Percentiles rank a stretch among this genome's conserved stretches.
phyloP scores from a whole-genome alignment of 2,329 filamentous ascomycete genomes.

The Mollisia scopiformis region DNA sequence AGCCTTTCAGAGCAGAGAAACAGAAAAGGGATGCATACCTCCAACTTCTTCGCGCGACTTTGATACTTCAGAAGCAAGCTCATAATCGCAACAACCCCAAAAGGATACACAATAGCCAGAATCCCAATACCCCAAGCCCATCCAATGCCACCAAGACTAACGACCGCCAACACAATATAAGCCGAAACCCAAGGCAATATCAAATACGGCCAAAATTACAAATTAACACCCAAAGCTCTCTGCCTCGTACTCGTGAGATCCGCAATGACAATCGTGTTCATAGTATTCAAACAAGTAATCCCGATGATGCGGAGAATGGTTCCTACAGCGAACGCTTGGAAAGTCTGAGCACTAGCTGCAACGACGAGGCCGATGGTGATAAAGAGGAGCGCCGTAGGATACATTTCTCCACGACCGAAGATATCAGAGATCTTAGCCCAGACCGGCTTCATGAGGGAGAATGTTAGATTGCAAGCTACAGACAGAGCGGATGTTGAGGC shows the following conservation, averaged over 20 bases:
- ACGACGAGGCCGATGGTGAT: neutral
- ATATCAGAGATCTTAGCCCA: neutral
- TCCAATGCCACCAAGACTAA: neutral
- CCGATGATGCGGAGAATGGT: neutral
- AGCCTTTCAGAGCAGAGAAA: no score
- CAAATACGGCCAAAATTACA: neutral
- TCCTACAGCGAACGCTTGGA: neutral
- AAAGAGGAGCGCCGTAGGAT: neutral
- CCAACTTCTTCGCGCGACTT: neutral
- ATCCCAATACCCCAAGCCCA: conserved; percentile 1
- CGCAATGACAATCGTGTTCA: conserved; percentile 1
- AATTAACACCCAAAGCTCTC: neutral
- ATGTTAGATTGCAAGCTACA: neutral
- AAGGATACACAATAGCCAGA: neutral
- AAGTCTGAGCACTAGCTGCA: neutral
- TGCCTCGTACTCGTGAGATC: neutral
- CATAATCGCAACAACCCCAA: neutral
- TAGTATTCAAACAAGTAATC: neutral
- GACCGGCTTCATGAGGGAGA: neutral
- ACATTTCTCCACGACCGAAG: neutral
- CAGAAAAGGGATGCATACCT: neutral
- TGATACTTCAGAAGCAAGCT: neutral
- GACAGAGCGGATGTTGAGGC: neutral
- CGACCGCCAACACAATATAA: neutral
- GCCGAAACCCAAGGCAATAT: neutral